phyloP scores from a whole-genome alignment of 169 alveolate genomes.

The Plasmodium blacklocki region DNA sequence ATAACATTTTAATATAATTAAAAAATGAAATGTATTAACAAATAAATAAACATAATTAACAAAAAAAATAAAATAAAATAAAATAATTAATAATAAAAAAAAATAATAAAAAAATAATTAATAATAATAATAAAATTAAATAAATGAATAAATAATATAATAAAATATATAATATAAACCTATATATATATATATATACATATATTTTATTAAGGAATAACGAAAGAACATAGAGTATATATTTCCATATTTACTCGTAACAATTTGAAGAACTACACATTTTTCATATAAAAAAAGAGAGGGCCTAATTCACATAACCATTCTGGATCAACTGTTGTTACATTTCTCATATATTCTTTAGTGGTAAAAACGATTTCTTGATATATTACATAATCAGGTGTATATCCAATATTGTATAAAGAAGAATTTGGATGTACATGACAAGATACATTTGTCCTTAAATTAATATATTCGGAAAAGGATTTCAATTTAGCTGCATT shows the following conservation, averaged over 20 bases:
- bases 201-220: background rate
- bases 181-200: no score
- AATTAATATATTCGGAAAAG: conserved; percentile 98
- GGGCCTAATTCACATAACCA: conserved; percentile 96
- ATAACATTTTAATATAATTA: no score
- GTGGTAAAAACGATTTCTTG: conserved; percentile 99
- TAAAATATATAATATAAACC: no score
- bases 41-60: no score
- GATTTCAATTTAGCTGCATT: conserved; percentile 99
- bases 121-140: no score
- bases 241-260: no score
- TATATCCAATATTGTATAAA: conserved; percentile 97
- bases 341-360: conserved; percentile 98
- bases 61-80: no score
- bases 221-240: background rate
- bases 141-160: no score
- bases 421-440: conserved; percentile 99
- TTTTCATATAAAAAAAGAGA: conserved; percentile 87
- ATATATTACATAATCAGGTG: conserved; percentile 99
- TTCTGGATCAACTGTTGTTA: conserved; percentile 99
- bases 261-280: conserved; percentile 6
- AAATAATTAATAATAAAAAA: no score
- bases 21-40: no score
- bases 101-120: no score
- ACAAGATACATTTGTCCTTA: conserved; percentile 98